Conservation (phyloP, 176 grass and related monocot genomes). For the Hyparrhenia diplandra region DNA sequence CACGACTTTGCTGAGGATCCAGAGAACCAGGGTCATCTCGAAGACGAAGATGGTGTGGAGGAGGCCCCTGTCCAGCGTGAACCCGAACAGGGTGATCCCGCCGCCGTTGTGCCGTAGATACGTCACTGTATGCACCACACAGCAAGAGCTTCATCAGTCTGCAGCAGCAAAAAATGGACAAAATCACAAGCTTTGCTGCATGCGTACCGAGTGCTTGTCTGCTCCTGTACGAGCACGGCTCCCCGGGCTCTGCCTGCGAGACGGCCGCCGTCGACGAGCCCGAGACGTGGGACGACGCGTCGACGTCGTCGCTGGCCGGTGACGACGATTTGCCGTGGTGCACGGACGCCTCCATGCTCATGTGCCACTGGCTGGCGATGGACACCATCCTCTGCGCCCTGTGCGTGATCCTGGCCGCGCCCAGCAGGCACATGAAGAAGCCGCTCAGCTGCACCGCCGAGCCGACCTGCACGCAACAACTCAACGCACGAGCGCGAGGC, state of each 20-base stretch:
- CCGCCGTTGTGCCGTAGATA: slow-evolving; percentile 83
- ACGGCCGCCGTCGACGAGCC: not conserved
- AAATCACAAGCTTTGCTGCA: not conserved
- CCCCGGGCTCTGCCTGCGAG: not conserved
- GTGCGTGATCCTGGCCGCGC: slow-evolving; percentile 85
- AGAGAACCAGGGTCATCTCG: slow-evolving; percentile 94
- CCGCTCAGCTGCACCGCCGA: slow-evolving; percentile 89
- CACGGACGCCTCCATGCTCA: slow-evolving; percentile 25
- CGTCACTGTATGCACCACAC: slow-evolving; percentile 48
- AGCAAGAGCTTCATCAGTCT: not conserved
- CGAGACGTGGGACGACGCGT: not conserved
- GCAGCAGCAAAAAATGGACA: not conserved
- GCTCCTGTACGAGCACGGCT: slow-evolving; percentile 29
- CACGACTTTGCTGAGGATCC: slow-evolving; percentile 90
- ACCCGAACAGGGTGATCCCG: slow-evolving; percentile 88
- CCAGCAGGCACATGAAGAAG: slow-evolving; percentile 86
- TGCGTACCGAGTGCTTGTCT: slow-evolving; percentile 64
- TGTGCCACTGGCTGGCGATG: slow-evolving; percentile 83
- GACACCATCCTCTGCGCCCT: slow-evolving; percentile 70
- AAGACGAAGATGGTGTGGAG: slow-evolving; percentile 94
- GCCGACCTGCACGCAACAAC: slow-evolving; percentile 49
- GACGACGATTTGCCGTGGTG: slow-evolving; percentile 8
- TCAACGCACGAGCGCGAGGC: not conserved
- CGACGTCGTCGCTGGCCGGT: slow-evolving; percentile 21
- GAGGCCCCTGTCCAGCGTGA: slow-evolving; percentile 74